Conservation (phyloP, 441 rosid genomes). For the Aleurites moluccanus region DNA sequence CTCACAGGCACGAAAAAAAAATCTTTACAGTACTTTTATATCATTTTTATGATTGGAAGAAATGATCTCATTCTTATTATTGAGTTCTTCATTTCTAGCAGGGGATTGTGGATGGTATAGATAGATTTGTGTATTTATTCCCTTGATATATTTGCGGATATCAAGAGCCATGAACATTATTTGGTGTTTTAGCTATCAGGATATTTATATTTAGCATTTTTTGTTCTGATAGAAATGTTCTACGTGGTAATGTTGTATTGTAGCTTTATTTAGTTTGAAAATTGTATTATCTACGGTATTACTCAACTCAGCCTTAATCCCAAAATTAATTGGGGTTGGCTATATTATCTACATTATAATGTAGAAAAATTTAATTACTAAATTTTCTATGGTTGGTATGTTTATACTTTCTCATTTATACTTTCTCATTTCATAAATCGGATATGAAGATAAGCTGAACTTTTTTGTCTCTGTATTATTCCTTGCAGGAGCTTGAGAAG, state of each 20-base stretch:
- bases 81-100: not conserved
- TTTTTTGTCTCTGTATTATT: not conserved
- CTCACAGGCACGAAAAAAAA: no score
- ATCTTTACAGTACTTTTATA: no score
- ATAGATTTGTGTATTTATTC: not conserved
- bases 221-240: not conserved
- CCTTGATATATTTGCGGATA: not conserved
- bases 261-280: not conserved
- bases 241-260: not conserved
- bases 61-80: not conserved
- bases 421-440: no score
- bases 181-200: not conserved
- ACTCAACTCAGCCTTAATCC: no score
- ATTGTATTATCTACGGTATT: no score
- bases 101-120: not conserved
- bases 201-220: not conserved
- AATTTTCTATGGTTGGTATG: not conserved
- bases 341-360: no score
- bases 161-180: not conserved
- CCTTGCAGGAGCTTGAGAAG: conserved; percentile 62
- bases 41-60: not conserved
- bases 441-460: not conserved
- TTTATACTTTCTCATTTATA: no score
- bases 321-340: no score
- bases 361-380: not conserved